Percentiles rank a stretch among this genome's conserved stretches.
phyloP scores from a whole-genome alignment of 257 asterid species.

The Voacanga thouarsii region DNA sequence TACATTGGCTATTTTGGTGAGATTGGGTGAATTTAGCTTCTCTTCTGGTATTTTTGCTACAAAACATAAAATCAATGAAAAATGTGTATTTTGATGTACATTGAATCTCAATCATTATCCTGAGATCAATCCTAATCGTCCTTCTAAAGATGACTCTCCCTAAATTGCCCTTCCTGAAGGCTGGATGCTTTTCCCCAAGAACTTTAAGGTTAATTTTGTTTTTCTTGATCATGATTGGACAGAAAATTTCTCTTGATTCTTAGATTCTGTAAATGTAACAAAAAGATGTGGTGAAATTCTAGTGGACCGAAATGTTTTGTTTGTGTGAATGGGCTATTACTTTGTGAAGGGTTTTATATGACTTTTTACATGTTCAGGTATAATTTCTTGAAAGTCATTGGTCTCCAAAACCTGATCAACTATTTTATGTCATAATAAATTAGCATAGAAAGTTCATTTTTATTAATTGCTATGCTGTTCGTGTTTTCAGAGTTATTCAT shows the following conservation, averaged over 20 bases:
- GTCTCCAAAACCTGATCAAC: not conserved
- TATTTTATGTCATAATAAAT: too few species aligned
- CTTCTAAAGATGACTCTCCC: not conserved
- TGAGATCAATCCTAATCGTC: too few species aligned
- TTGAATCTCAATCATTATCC: not conserved
- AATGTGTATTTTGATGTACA: not conserved
- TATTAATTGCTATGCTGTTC: not conserved
- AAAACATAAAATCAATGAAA: not conserved
- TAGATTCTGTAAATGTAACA: not conserved
- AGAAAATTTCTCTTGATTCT: not conserved
- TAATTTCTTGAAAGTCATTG: not conserved
- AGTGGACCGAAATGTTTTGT: not conserved
- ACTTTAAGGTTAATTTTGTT: not conserved
- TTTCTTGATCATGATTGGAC: not conserved
- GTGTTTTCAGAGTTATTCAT: conserved; percentile 55
- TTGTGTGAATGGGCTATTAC: not conserved
- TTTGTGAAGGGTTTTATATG: not conserved
- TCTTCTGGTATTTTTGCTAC: not conserved
- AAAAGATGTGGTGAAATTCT: not conserved
- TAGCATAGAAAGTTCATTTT: not conserved
- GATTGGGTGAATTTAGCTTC: not conserved
- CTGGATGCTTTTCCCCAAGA: not conserved
- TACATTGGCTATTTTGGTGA: not conserved
- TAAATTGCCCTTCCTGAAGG: not conserved
- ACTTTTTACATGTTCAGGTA: not conserved